A percentile compares a stretch with the other conserved stretches of the same genome.
These are phyloP conservation scores for Chrysoporthe cubensis DNA, from an alignment of 2,329 filamentous ascomycete species.

Conservation along the genomic window DNA sequence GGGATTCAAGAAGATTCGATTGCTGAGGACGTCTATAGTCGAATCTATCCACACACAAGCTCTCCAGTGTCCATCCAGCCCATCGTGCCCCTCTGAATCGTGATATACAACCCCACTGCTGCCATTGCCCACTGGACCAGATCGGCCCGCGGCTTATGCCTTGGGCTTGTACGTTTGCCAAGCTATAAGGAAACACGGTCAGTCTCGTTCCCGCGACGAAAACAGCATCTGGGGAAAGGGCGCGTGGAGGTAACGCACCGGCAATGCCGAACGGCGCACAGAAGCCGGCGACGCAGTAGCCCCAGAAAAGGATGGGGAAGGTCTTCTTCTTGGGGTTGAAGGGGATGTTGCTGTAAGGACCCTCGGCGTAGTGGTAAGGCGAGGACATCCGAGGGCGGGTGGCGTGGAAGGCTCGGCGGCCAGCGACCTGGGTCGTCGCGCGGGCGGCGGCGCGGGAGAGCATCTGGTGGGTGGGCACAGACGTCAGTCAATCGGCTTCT, in stretches of 20 bases:
- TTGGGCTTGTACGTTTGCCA: slow-evolving; percentile 56
- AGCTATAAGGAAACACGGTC: slow-evolving; percentile 41
- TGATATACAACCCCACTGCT: slow-evolving; percentile 16
- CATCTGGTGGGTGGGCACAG: slow-evolving; percentile 65
- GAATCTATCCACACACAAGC: slow-evolving; percentile 29
- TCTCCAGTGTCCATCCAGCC: slow-evolving; percentile 14
- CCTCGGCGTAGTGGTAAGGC: slow-evolving; percentile 98
- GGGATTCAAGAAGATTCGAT: slow-evolving; percentile 21
- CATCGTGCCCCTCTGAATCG: slow-evolving; percentile 24
- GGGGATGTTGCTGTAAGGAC: slow-evolving; percentile 90
- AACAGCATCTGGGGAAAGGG: not conserved
- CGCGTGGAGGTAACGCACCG: slow-evolving; percentile 50
- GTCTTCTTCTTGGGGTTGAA: slow-evolving; percentile 93
- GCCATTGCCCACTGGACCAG: not conserved
- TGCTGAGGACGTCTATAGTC: slow-evolving; percentile 31
- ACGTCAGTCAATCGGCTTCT: slow-evolving; percentile 22
- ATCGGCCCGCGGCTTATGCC: slow-evolving; percentile 37
- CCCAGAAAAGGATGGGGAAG: slow-evolving; percentile 85
- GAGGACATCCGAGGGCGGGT: slow-evolving; percentile 83
- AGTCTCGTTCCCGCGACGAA: slow-evolving; percentile 15
- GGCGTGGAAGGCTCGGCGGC: slow-evolving; percentile 92
- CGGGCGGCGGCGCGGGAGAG: slow-evolving; percentile 71
- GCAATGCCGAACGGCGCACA: slow-evolving; percentile 66
- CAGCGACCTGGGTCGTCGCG: slow-evolving; percentile 57
- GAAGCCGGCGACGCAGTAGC: slow-evolving; percentile 64